Evolutionary conservation across 2,329 filamentous ascomycete species (phyloP), one percentile per base, ranked within the genome.

Genomic region (Colletotrichum siamense): DNA sequence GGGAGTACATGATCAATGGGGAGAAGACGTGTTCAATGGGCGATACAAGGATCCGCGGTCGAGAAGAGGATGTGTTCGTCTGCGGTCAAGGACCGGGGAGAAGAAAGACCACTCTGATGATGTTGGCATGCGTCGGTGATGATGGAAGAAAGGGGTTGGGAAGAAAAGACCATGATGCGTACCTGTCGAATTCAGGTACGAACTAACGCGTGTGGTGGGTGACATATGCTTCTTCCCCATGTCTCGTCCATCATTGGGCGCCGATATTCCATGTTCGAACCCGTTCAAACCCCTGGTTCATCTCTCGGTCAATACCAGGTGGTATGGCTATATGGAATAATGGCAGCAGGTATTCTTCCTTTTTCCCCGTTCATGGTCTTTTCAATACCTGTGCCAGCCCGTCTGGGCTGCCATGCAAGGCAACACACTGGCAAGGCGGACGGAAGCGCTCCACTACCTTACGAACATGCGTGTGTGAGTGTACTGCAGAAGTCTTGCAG

Each of bases 401-500:
- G 28, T 34, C 32, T 39, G 22, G 70, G 55, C 44, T 24, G 32
- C 62, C 16, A 28, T 49, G 34, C 49, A 73, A 52, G 70, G 55
- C 26, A 39, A 65, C 22, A 18, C 39, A 44, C 34, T 64, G 24
- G 66, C 30, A 67, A 75, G 73, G 69, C 62, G 63, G 55, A 65
- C 61, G 66, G 44, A 55, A 73, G 16, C 26, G 49, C 69, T 76
- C 73, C 72, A 69, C 75, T 71, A 36, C 44, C 36, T 30, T 28
- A 30, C 59, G 57, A 49, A 28, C 65, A 65, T 65, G 28, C 71
- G 39, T 71, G 63, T 63, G 62, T 30, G 63, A 57, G 66, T 30
- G 32, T 16, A 49, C 28, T 70, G 70, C 63, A 70, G 66, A 59
- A 76, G 44, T 59, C 67, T 68, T 64, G 76, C 74, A 77, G 39